Conservation (phyloP, 2,329 filamentous ascomycete genomes). For the Trichoderma sp. region DNA sequence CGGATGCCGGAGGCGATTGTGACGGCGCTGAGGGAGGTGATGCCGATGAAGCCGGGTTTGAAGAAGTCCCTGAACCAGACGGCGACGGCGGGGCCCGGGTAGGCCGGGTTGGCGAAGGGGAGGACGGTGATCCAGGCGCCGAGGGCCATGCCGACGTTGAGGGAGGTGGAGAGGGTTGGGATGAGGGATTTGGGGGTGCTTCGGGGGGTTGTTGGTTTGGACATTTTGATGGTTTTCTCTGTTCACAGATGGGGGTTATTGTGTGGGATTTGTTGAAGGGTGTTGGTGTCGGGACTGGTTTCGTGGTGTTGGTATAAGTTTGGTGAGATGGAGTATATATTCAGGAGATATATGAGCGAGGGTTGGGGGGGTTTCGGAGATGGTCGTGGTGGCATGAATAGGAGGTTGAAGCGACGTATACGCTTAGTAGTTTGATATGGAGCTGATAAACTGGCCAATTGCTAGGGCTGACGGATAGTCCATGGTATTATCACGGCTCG, state of each 20-base stretch:
- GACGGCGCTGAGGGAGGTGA: constrained; percentile 28
- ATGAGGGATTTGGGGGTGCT: constrained; percentile 10
- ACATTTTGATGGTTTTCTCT: neutral
- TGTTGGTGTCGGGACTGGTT: too few relatives aligned
- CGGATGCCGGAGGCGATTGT: constrained; percentile 25
- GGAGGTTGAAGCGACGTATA: too few relatives aligned
- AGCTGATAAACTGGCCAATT: too few relatives aligned
- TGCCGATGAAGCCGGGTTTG: constrained; percentile 29
- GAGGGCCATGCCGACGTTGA: constrained; percentile 28
- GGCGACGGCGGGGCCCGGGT: constrained; percentile 29
- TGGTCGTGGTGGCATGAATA: too few relatives aligned
- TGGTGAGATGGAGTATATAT: too few relatives aligned
- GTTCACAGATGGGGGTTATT: too few relatives aligned
- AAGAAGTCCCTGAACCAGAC: constrained; percentile 30
- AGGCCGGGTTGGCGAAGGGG: constrained; percentile 24
- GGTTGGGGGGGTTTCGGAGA: too few relatives aligned
- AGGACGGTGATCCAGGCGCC: constrained; percentile 29
- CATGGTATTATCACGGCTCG: neutral
- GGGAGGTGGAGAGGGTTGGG: constrained; percentile 18
- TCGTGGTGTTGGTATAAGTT: too few relatives aligned
- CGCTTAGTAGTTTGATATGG: too few relatives aligned
- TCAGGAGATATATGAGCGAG: too few relatives aligned
- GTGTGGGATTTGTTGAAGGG: too few relatives aligned
- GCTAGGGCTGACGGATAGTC: too few relatives aligned
- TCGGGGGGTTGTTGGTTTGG: neutral